Evolutionary conservation across 176 grass and related monocot genomes (phyloP), one percentile per base, ranked within the genome.

Genomic region (Avena sativa): DNA sequence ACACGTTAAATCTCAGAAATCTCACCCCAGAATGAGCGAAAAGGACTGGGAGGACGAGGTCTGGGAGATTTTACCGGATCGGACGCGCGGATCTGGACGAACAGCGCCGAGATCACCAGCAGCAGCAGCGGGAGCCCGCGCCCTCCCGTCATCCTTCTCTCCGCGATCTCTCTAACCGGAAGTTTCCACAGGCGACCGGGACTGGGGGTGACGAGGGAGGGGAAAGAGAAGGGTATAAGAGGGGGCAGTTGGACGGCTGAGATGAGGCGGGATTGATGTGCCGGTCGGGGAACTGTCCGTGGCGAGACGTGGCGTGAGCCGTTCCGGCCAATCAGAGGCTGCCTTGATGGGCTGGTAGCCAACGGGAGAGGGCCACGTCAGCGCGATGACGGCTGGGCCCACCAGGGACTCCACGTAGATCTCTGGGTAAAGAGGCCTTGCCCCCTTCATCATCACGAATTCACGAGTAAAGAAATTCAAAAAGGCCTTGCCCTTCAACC

Each of bases 21-120:
- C 86, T 81, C 8, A 3, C 11, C 26, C 68, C 61, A 61, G 47
- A 83, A 69, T 4, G 38, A 81, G 17, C 34, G 5, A 0, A 8
- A 53, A 83, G 28, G 4, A 23, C 14, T 57, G 2, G 40, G 3
- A 83, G 69, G 76, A 0, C 73, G n/a, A 16, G 12, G 28, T 15
- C 47, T 43, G 40, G 47, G 20, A 66, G 1, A 11, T 90, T 93
- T 90, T 93, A 99, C 97, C 79, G 91, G 92, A 65, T 99, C 94
- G n/a, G 89, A 94, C 50, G 97, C 91, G 77, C 83, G 79, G 87
- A 99, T 99, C 91, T 93, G 97, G 32, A 83, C 74, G 77, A 91
- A 52, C 50, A 94, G 84, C 38, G 83, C 82, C 19, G 89, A 90
- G 65, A 94, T 59, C 34, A 90, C 47, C 58, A 95, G 80, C 38